These are phyloP conservation scores for Saturnispora gosingensis DNA, from an alignment of 805 yeast species.

Conservation along the genomic window DNA sequence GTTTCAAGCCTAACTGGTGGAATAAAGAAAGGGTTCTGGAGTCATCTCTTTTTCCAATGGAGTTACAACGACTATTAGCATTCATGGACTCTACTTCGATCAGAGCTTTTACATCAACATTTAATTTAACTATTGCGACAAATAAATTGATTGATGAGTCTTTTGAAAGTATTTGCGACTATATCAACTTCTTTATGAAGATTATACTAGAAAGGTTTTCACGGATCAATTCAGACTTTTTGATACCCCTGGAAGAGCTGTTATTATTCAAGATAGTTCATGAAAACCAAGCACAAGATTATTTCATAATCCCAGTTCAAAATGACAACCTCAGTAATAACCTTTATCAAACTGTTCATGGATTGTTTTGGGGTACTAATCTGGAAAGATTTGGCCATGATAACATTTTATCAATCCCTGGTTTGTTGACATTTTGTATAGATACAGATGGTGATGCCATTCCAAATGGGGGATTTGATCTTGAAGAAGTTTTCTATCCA, in stretches of 20 bases:
- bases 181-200: slow-evolving; percentile 18
- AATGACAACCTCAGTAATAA: slow-evolving; percentile 22
- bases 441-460: slow-evolving; percentile 22
- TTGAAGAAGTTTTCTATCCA: slow-evolving; percentile 30
- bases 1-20: slow-evolving; percentile 34
- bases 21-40: slow-evolving; percentile 22
- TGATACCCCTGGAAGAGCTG: slow-evolving; percentile 11
- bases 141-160: slow-evolving; percentile 23
- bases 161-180: slow-evolving; percentile 23
- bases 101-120: slow-evolving; percentile 32
- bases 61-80: slow-evolving; percentile 31
- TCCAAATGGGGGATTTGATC: slow-evolving; percentile 22
- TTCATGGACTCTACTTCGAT: slow-evolving; percentile 28
- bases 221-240: slow-evolving; percentile 9
- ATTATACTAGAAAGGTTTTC: slow-evolving; percentile 17
- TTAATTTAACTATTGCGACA: slow-evolving; percentile 24
- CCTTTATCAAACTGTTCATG: slow-evolving; percentile 28
- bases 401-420: slow-evolving; percentile 23
- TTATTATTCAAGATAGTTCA: slow-evolving; percentile 10
- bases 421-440: slow-evolving; percentile 28
- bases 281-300: slow-evolving; percentile 12
- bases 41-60: slow-evolving; percentile 26
- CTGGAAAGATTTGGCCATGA: slow-evolving; percentile 1
- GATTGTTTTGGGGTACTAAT: slow-evolving; percentile 16
- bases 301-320: slow-evolving; percentile 28